Evolutionary conservation across 2,329 filamentous ascomycete genomes (phyloP), one percentile per base, ranked within the genome.

Genomic region (Claviceps arundinis): DNA sequence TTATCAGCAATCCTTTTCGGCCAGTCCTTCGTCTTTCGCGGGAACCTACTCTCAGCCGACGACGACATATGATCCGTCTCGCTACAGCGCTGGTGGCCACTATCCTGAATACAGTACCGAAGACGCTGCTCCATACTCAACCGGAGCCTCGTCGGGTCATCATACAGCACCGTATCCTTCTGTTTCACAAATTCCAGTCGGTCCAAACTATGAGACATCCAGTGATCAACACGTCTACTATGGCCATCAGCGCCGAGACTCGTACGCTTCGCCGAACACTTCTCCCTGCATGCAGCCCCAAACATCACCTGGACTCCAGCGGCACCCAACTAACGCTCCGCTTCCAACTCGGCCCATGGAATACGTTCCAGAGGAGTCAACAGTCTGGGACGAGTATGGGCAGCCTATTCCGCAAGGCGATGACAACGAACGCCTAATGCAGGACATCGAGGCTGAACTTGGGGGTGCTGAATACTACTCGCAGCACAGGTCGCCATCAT

Each of bases 241-340:
- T 50, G 72, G 62, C 58, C 67, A 73, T 19, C 61, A 66, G 11
- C 70, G 76, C 34, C 75, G 77, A 7, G 72, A 71, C 54, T 79
- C 78, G 3, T 72, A 73, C 37, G 63, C 69, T 0, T 78, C 77
- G 2, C 70, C 73, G 5, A 53, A 70, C 37, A 67, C 71, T 6
- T 75, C 75, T 1, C 70, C 75, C 3, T 69, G 68, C 2, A 56
- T 61, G 16, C 69, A 67, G 45, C 58, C 68, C 26, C 70, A 73
- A 47, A 61, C 69, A 24, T 70, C 73, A 5, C 66, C 72, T 2
- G 70, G 74, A n/a, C 62, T 80, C 11, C 70, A 73, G 54, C 71
- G 78, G 50, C 76, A 81, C 53, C 79, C 80, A 1, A 82, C 80
- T 16, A 75, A 81, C 63, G 73, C 80, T 52, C 74, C 80, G 43